Conservation (phyloP, 1,139 yeast species). For the Pichia sp. region DNA sequence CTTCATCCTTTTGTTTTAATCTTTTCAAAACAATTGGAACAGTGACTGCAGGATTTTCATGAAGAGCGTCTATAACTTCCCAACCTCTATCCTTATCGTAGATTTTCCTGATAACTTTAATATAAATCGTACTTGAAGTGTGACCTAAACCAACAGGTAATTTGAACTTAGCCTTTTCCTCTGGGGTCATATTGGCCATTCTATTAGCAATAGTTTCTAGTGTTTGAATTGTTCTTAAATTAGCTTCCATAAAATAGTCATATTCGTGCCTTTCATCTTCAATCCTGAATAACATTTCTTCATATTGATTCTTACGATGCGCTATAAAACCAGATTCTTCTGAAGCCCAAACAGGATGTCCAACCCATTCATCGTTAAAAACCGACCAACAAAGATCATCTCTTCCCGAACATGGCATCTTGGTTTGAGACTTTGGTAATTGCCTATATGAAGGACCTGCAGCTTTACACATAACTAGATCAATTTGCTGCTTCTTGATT, state of each 20-base stretch:
- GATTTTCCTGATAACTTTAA: constrained; percentile 83
- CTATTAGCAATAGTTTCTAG: constrained; percentile 92
- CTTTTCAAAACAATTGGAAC: constrained; percentile 89
- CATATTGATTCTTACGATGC: constrained; percentile 95
- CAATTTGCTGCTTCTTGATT: constrained; percentile 84
- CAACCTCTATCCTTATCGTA: constrained; percentile 93
- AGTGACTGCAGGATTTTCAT: constrained; percentile 90
- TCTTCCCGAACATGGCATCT: constrained; percentile 96
- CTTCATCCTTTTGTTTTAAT: constrained; percentile 95
- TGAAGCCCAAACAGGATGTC: constrained; percentile 99
- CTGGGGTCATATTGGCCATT: constrained; percentile 86
- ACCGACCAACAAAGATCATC: constrained; percentile 99
- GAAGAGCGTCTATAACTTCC: constrained; percentile 92
- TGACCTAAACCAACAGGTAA: constrained; percentile 93
- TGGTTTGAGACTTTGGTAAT: constrained; percentile 89
- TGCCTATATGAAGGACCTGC: constrained; percentile 92
- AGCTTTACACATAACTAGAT: constrained; percentile 76
- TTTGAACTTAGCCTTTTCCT: constrained; percentile 78
- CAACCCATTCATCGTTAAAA: constrained; percentile 97
- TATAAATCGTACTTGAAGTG: constrained; percentile 82
- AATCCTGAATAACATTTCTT: constrained; percentile 86
- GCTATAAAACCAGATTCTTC: constrained; percentile 98
- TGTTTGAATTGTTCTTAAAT: constrained; percentile 89
- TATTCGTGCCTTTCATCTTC: constrained; percentile 98
- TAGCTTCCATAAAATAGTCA: constrained; percentile 92